Evolutionary conservation across 148 eudicot species (phyloP), one percentile per base, ranked within the genome.

Genomic region (Simmondsia chinensis): DNA sequence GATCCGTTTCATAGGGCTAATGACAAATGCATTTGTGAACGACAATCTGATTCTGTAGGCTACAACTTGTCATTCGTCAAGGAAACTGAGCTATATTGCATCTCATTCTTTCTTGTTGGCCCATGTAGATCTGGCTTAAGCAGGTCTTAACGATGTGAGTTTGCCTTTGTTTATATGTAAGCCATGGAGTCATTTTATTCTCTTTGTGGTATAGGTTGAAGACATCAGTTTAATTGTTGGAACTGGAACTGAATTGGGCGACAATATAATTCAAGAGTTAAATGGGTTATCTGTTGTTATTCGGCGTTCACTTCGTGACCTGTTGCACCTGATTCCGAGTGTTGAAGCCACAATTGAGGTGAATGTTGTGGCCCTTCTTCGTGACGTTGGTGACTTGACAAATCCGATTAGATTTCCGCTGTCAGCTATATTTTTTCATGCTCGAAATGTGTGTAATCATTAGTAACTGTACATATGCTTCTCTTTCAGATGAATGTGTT

Each of bases 181-280:
- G n/a, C n/a, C n/a, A n/a, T n/a, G n/a, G n/a, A n/a, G 15, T 51
- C 33, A 30, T 3, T 7, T 9, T 41, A 9, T 20, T 5, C 20
- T 4, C 31, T 43, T 33, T 46, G 26, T 65, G 52, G 46, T 64
- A 32, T 54, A 89, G 97, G 85, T 89, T 47, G 97, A 89, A 59
- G 86, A 84, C 70, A 84, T 89, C 58, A 84, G 84, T 57, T 74
- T 89, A 52, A 89, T 61, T 68, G 75, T 84, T 57, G 93, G 85
- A 45, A 70, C 76, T 30, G 93, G 93, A 47, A 57, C 69, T 36
- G 72, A 73, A 23, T 37, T 89, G 51, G 93, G 97, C 37, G 87
- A 78, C 43, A 89, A 80, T 66, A 89, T 89, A 54, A 79, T 89
- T 55, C 87, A 81, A 60, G 82, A 81, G 43, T 93, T 89, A 57